A percentile compares a stretch with the other conserved stretches of the same genome.
Conservation (phyloP, 164 flowering plant species). For the Vitis amurensis region DNA sequence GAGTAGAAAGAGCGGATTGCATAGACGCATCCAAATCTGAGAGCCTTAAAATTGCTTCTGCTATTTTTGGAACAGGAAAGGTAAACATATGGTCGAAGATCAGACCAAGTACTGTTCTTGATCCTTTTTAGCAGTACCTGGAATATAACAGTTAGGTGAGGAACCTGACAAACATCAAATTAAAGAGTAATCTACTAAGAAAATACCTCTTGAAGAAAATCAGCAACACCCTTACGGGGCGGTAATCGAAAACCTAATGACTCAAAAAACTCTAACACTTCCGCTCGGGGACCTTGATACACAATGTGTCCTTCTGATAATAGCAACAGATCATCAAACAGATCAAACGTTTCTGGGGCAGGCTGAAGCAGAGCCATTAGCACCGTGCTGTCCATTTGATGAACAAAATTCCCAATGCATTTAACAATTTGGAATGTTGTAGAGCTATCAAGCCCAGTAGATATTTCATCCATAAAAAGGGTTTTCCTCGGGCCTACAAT, state of each 20-base stretch:
- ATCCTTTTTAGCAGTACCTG: slow-evolving; percentile 94
- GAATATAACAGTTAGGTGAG: slow-evolving; percentile 5
- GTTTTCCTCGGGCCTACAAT: slow-evolving; percentile 93
- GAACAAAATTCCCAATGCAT: slow-evolving; percentile 77
- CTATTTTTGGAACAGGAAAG: slow-evolving; percentile 63
- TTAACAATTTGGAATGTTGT: slow-evolving; percentile 92
- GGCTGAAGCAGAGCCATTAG: slow-evolving; percentile 94
- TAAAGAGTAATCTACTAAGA: background rate
- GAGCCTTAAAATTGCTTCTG: slow-evolving; percentile 61
- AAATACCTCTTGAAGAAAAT: slow-evolving; percentile 94
- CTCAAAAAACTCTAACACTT: slow-evolving; percentile 75
- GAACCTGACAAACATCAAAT: background rate
- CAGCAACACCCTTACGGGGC: slow-evolving; percentile 84
- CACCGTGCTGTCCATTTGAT: slow-evolving; percentile 79
- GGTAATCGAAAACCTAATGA: slow-evolving; percentile 77
- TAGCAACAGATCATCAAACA: slow-evolving; percentile 83
- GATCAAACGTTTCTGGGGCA: slow-evolving; percentile 90
- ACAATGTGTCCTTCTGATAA: slow-evolving; percentile 79
- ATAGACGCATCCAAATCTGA: slow-evolving; percentile 53
- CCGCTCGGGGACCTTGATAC: slow-evolving; percentile 80
- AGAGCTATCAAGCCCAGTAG: slow-evolving; percentile 96
- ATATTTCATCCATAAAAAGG: slow-evolving; percentile 96
- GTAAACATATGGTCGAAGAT: slow-evolving; percentile 64
- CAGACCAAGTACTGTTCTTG: slow-evolving; percentile 93
- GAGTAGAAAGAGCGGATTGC: slow-evolving; percentile 36